Percentiles rank a stretch among this genome's conserved stretches.
Evolutionary conservation across 73 alveolate genomes (phyloP).

Genomic region (Paraurostyla sp.): DNA sequence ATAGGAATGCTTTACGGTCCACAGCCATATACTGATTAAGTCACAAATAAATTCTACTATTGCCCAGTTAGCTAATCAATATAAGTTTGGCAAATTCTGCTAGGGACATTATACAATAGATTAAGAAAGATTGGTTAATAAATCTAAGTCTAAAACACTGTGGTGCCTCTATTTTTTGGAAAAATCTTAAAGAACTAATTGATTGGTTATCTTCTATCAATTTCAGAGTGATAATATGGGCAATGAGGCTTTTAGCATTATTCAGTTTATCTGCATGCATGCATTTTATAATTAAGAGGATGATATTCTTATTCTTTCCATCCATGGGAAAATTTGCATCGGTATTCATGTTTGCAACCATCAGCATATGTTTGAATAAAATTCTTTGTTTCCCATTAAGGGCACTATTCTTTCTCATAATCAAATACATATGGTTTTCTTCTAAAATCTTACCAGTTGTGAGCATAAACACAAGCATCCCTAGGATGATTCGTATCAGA

Average conservation of each 20-base stretch:
- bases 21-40: slow-evolving; percentile 53
- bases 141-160: not conserved
- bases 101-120: slow-evolving; percentile 40
- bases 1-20: slow-evolving; percentile 59
- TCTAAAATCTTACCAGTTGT: slow-evolving; percentile 97
- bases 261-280: slow-evolving; percentile 52
- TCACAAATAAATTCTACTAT: not conserved
- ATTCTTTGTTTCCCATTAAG: slow-evolving; percentile 81
- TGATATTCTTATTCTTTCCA: slow-evolving; percentile 76
- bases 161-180: slow-evolving; percentile 54
- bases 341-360: slow-evolving; percentile 77
- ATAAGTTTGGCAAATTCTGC: slow-evolving; percentile 40
- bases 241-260: slow-evolving; percentile 55
- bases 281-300: slow-evolving; percentile 63
- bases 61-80: slow-evolving; percentile 31
- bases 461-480: slow-evolving; percentile 97
- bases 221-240: slow-evolving; percentile 55
- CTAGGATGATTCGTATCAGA: slow-evolving; percentile 89
- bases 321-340: slow-evolving; percentile 80
- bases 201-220: slow-evolving; percentile 56
- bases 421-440: slow-evolving; percentile 91
- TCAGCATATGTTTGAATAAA: slow-evolving; percentile 79
- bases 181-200: slow-evolving; percentile 36
- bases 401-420: slow-evolving; percentile 80
- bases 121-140: slow-evolving; percentile 43